phyloP scores from a whole-genome alignment of 805 yeast genomes.

The Jamesozyma hellenica region DNA sequence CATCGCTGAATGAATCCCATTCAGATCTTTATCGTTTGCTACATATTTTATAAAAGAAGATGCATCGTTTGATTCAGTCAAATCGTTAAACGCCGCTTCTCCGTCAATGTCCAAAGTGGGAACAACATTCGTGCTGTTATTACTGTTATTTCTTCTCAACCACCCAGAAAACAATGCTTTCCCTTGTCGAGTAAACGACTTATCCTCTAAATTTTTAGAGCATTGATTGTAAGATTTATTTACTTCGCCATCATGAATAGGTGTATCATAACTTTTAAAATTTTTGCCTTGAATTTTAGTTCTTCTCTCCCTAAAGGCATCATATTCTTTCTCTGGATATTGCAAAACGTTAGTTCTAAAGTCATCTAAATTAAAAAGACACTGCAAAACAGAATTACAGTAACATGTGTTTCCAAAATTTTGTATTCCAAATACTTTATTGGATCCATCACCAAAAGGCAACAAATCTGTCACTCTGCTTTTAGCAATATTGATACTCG shows the following conservation, averaged over 20 bases:
- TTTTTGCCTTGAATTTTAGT: slow-evolving; percentile 33
- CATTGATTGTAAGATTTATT: too few relatives aligned
- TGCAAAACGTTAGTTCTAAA: slow-evolving; percentile 51
- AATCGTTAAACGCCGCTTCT: too few relatives aligned
- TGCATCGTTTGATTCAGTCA: too few relatives aligned
- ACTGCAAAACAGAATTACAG: slow-evolving; percentile 85
- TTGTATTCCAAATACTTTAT: slow-evolving; percentile 69
- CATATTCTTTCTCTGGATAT: slow-evolving; percentile 34
- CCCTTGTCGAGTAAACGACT: slow-evolving; percentile 2
- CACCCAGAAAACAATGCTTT: slow-evolving; percentile 1
- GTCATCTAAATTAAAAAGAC: slow-evolving; percentile 61
- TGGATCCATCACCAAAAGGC: slow-evolving; percentile 59
- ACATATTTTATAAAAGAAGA: too few relatives aligned
- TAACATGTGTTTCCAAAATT: slow-evolving; percentile 88
- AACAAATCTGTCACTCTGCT: slow-evolving; percentile 7
- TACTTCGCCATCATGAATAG: too few relatives aligned
- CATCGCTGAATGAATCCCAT: too few relatives aligned
- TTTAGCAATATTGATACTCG: background rate
- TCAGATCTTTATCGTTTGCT: too few relatives aligned
- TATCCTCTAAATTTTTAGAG: background rate
- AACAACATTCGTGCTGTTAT: background rate
- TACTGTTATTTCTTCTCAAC: slow-evolving; percentile 1
- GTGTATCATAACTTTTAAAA: background rate
- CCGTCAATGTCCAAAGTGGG: too few relatives aligned
- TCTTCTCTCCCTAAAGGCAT: slow-evolving; percentile 25